Base-by-base conservation (phyloP, 2,329 filamentous ascomycete species). In the Phyllosticta citrichinensis region DNA sequence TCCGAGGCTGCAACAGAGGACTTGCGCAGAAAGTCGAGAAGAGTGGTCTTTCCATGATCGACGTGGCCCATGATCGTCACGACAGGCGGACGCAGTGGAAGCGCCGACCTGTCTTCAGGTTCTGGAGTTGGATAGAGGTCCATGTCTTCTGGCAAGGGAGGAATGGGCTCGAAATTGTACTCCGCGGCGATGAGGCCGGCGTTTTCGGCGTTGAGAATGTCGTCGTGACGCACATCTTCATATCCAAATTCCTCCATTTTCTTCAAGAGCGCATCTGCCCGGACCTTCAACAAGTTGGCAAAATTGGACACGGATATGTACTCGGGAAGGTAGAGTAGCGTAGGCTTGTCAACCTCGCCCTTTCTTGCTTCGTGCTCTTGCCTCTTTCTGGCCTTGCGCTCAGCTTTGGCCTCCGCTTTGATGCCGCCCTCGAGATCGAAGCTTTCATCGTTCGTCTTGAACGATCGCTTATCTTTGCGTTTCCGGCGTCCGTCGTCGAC, bases 1-100 rank as follows among this genome's bases (percentile, higher is more conserved):
- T 99, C 94, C 59, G 88, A 85, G 5, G 91, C 91, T 52, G 87
- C 95, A 52, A 99, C 85, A 6, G 91, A 97, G 1, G 92, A 94
- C 68, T 96, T 95, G 47, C 94, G 88, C 53, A 99, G 79, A 76
- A 87, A 97, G 71, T 99, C 94, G 10, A 99, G 80, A 52, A 99
- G 86, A 0, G 95, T 99, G 0, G 94, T 99, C 78, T 99, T 99
- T 59, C 94, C 94, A 73, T 99, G 94, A 71, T 99, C 95, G 67
- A 99, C 94, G 66, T 99, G 94, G 2, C 94, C 94, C 95, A 99
- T 99, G 69, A 99, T 99, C 0, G 95, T 97, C 50, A 99, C 92
- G 40, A 99, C 91, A 0, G 94, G 95, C 8, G 94, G 93, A 17
- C 95, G 84, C 35, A 79, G 74, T 1, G 91, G 91, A 8, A 97